Percentiles rank a stretch among this genome's conserved stretches.
Conservation (phyloP, 495 filamentous ascomycete genomes). For the Podospora australis region DNA sequence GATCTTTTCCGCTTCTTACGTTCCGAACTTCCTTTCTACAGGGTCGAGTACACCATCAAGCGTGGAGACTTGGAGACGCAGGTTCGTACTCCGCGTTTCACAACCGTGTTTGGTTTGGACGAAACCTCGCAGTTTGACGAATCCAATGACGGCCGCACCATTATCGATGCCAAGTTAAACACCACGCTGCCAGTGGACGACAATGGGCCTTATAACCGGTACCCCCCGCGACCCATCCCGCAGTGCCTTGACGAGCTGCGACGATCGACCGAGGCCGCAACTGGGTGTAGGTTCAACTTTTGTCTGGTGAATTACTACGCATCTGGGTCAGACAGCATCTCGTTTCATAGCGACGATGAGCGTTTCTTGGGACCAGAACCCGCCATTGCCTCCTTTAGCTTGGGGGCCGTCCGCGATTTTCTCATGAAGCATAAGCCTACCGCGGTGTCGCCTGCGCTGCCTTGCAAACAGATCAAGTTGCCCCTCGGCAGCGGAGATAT, state of each 20-base stretch:
- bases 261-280: conserved; percentile 49
- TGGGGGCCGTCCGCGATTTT: conserved; percentile 62
- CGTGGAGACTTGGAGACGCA: conserved; percentile 49
- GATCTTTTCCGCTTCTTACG: conserved; percentile 62
- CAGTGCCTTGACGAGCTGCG: conserved; percentile 55
- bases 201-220: conserved; percentile 42
- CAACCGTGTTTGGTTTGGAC: conserved; percentile 69
- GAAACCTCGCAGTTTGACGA: conserved; percentile 45
- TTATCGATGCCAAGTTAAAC: conserved; percentile 43
- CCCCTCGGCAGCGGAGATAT: conserved; percentile 60
- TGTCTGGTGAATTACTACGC: conserved; percentile 73
- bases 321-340: conserved; percentile 60
- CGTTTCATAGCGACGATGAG: conserved; percentile 72
- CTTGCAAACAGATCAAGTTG: conserved; percentile 49
- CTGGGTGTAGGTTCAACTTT: conserved; percentile 62
- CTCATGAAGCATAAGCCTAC: conserved; percentile 62
- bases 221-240: conserved; percentile 58
- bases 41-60: conserved; percentile 63
- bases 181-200: conserved; percentile 27
- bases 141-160: conserved; percentile 19
- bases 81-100: conserved; percentile 29
- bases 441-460: conserved; percentile 17
- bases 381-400: conserved; percentile 63
- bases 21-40: conserved; percentile 60
- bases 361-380: conserved; percentile 61